phyloP scores from a whole-genome alignment of 192 early-diverging fungal genomes.

The Phycomyces blakesleeanus region DNA sequence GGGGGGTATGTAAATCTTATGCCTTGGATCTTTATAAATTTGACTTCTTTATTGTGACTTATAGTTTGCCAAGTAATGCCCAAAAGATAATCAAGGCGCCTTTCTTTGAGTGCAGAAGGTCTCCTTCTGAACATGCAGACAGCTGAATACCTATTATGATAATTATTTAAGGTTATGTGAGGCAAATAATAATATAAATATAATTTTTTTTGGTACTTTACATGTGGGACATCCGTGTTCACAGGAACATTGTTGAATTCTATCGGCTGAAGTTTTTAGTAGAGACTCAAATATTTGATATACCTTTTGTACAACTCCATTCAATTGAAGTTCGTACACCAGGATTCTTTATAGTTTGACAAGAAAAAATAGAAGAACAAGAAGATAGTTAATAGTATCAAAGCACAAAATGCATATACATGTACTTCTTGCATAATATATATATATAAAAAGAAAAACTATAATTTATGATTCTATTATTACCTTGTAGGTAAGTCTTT shows the following conservation, averaged over 20 bases:
- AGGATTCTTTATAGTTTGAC: slow-evolving; percentile 27
- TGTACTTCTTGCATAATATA: neutral
- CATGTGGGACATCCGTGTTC: slow-evolving; percentile 47
- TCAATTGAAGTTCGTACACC: slow-evolving; percentile 41
- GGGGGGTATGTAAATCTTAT: no score
- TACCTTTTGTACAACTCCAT: slow-evolving; percentile 36
- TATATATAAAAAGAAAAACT: no score
- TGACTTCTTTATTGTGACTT: no score
- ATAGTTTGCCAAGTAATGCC: neutral
- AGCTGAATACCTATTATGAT: slow-evolving; percentile 40
- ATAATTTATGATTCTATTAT: no score
- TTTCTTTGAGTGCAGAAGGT: slow-evolving; percentile 41
- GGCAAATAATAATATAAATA: neutral
- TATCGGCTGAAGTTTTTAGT: slow-evolving; percentile 26
- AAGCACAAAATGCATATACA: neutral
- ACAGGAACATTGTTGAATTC: slow-evolving; percentile 44
- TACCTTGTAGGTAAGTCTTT: slow-evolving; percentile 41
- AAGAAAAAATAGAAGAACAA: neutral
- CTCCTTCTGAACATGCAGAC: slow-evolving; percentile 39
- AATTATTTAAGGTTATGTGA: neutral
- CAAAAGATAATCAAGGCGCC: slow-evolving; percentile 45
- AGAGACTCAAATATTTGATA: slow-evolving; percentile 38
- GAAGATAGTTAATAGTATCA: no score
- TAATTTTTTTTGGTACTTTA: slow-evolving; percentile 7
- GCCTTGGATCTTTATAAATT: no score